These are phyloP conservation scores for Neonectria hederae DNA, from an alignment of 2,329 filamentous ascomycete genomes.

Conservation along the genomic window DNA sequence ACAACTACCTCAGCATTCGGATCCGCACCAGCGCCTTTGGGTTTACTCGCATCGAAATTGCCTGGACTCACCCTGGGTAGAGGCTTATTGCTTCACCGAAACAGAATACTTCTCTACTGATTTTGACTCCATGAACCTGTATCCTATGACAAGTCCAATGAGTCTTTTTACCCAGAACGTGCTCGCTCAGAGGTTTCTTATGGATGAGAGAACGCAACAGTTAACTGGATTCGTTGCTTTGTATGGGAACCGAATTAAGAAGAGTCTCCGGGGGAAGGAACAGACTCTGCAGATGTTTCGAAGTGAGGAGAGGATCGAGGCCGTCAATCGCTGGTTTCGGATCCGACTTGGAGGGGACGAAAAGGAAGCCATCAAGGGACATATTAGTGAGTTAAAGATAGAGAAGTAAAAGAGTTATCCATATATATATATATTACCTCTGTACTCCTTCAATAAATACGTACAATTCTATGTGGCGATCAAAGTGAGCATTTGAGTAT, in stretches of 20 bases:
- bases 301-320: slow-evolving; percentile 11
- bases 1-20: slow-evolving; percentile 7
- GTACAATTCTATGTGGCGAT: too few relatives aligned
- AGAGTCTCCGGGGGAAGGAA: not conserved
- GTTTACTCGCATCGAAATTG: slow-evolving; percentile 19
- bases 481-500: too few relatives aligned
- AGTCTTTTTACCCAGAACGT: slow-evolving; percentile 24
- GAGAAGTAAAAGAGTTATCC: not conserved
- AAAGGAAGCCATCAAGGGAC: slow-evolving; percentile 8
- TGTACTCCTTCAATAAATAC: too few relatives aligned
- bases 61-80: not conserved
- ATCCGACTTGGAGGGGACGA: slow-evolving; percentile 7
- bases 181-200: slow-evolving; percentile 9
- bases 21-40: slow-evolving; percentile 11
- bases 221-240: slow-evolving; percentile 10
- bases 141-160: slow-evolving; percentile 16
- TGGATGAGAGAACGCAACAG: not conserved
- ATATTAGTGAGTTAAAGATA: not conserved
- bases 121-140: slow-evolving; percentile 20
- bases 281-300: not conserved
- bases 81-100: slow-evolving; percentile 20
- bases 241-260: slow-evolving; percentile 5
- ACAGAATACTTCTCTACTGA: slow-evolving; percentile 18
- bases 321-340: slow-evolving; percentile 16
- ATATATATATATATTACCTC: too few relatives aligned